phyloP scores from a whole-genome alignment of 441 rosid species.

The Pelargonium fulgidum region DNA sequence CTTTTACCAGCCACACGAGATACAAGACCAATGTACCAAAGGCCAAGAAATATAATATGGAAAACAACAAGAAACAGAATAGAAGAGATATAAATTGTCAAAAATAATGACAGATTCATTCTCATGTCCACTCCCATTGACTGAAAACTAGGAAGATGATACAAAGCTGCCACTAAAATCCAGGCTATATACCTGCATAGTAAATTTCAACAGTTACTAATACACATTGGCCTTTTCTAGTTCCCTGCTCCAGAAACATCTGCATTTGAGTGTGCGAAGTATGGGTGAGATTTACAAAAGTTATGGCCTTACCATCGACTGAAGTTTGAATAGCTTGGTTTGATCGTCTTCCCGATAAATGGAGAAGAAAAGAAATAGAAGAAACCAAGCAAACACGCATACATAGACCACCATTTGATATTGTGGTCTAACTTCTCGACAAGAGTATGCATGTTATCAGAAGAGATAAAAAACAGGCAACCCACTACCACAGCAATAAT shows the following conservation, averaged over 20 bases:
- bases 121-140: constrained; percentile 99
- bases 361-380: constrained; percentile 99
- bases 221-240: constrained; percentile 8
- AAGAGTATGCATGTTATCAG: constrained; percentile 92
- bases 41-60: constrained; percentile 79
- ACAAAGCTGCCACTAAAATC: constrained; percentile 96
- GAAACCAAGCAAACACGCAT: constrained; percentile 92
- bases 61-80: constrained; percentile 86
- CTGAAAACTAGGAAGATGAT: constrained; percentile 98
- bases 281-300: not conserved
- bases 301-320: constrained; percentile 71
- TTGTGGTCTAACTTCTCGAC: constrained; percentile 78
- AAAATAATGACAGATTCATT: constrained; percentile 94
- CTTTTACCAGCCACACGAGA: constrained; percentile 94
- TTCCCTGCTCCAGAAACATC: not conserved
- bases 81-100: constrained; percentile 80
- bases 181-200: constrained; percentile 85
- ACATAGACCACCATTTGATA: constrained; percentile 99
- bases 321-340: constrained; percentile 91
- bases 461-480: constrained; percentile 89
- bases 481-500: constrained; percentile 85
- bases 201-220: constrained; percentile 13
- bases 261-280: not conserved
- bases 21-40: constrained; percentile 90
- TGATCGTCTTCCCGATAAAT: constrained; percentile 81